phyloP scores from a whole-genome alignment of 495 filamentous ascomycete genomes.

The Tuber indicum region DNA sequence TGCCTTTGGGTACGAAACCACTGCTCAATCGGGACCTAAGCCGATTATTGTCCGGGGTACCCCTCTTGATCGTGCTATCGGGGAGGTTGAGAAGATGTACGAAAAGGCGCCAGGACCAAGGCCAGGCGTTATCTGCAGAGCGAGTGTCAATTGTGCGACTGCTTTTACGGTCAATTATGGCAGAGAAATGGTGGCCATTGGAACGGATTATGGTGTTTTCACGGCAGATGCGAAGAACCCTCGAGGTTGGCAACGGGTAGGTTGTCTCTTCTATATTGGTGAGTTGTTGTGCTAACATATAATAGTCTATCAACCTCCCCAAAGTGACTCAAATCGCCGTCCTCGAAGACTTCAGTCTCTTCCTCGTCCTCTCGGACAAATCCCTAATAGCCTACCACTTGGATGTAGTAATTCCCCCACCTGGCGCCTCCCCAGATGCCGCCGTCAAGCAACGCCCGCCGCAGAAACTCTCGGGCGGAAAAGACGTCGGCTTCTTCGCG shows the following conservation, averaged over 20 bases:
- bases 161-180: slow-evolving; percentile 72
- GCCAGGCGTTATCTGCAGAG: slow-evolving; percentile 69
- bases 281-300: slow-evolving; percentile 16
- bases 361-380: slow-evolving; percentile 84
- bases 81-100: slow-evolving; percentile 74
- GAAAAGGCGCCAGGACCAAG: slow-evolving; percentile 53
- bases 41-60: slow-evolving; percentile 72
- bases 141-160: slow-evolving; percentile 85
- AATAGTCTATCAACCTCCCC: slow-evolving; percentile 62
- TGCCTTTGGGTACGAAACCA: slow-evolving; percentile 77
- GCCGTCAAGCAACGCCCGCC: slow-evolving; percentile 61
- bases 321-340: slow-evolving; percentile 90
- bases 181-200: slow-evolving; percentile 85
- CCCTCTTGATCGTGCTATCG: slow-evolving; percentile 82
- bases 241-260: slow-evolving; percentile 76
- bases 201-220: slow-evolving; percentile 90
- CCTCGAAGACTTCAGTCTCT: slow-evolving; percentile 88
- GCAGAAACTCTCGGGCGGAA: slow-evolving; percentile 77
- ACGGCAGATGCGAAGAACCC: slow-evolving; percentile 78
- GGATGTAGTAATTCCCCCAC: slow-evolving; percentile 70
- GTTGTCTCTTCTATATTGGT: slow-evolving; percentile 8
- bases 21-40: slow-evolving; percentile 49
- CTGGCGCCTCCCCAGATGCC: slow-evolving; percentile 24
- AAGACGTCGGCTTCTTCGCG: slow-evolving; percentile 93
- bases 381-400: slow-evolving; percentile 90